phyloP scores from a whole-genome alignment of 805 yeast genomes.

The Scheffersomyces ergatensis region DNA sequence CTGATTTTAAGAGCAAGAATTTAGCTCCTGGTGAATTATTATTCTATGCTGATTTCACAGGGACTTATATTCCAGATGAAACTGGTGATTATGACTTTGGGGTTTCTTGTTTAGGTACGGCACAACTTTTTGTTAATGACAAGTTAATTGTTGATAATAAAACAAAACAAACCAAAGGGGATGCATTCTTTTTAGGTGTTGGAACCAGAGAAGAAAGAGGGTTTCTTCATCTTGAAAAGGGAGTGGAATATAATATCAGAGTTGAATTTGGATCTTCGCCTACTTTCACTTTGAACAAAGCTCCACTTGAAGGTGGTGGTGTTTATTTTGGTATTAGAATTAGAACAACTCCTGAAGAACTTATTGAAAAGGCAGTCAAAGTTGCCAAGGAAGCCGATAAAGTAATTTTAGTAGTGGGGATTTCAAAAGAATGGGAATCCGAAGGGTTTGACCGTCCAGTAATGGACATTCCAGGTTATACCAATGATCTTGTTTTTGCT shows the following conservation, averaged over 20 bases:
- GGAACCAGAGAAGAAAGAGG: constrained; percentile 50
- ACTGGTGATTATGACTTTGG: constrained; percentile 53
- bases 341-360: constrained; percentile 20
- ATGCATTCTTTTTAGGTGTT: constrained; percentile 43
- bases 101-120: constrained; percentile 51
- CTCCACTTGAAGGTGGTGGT: constrained; percentile 20
- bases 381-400: constrained; percentile 25
- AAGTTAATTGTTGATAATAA: constrained; percentile 54
- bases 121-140: constrained; percentile 51
- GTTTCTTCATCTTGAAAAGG: constrained; percentile 36
- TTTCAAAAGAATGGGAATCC: constrained; percentile 27
- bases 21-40: constrained; percentile 12
- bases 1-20: constrained; percentile 17
- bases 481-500: constrained; percentile 22
- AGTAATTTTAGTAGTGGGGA: constrained; percentile 25
- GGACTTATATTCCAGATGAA: constrained; percentile 43
- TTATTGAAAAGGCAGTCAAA: constrained; percentile 21
- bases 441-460: constrained; percentile 29
- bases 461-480: constrained; percentile 28
- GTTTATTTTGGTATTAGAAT: constrained; percentile 18
- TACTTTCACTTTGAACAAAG: constrained; percentile 22
- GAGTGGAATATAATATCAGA: constrained; percentile 40
- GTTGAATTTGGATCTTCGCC: constrained; percentile 46
- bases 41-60: constrained; percentile 44
- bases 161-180: constrained; percentile 48